phyloP scores from a whole-genome alignment of 306 rosid species.

The Begonia peltatifolia region DNA sequence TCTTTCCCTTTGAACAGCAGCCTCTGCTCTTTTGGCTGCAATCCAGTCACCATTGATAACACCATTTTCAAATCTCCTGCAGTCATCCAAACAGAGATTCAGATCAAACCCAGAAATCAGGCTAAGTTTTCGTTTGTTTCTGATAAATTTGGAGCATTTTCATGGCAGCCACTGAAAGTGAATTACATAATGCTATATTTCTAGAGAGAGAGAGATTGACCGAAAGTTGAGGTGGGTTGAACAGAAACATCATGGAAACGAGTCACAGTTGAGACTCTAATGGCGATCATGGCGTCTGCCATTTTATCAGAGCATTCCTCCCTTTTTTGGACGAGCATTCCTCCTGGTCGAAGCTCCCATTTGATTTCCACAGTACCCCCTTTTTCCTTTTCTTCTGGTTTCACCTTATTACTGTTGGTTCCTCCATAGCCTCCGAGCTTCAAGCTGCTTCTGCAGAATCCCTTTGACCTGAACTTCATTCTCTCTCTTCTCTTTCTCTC shows the following conservation, averaged over 20 bases:
- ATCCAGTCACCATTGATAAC: constrained; percentile 43
- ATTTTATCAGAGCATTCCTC: constrained; percentile 18
- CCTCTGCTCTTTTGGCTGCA: constrained; percentile 84
- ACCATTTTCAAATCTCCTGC: constrained; percentile 75
- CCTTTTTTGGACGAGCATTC: constrained; percentile 93
- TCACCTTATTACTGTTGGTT: constrained; percentile 6
- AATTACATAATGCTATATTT: neutral
- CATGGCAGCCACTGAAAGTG: no score
- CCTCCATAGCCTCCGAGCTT: constrained; percentile 27
- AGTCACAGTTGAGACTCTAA: constrained; percentile 70
- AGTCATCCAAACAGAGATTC: neutral
- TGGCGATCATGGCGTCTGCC: constrained; percentile 40
- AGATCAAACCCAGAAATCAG: neutral
- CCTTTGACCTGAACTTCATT: constrained; percentile 78
- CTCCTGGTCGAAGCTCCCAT: constrained; percentile 96
- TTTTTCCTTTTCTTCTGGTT: constrained; percentile 7
- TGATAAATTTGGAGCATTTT: neutral
- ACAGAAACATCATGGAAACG: constrained; percentile 65
- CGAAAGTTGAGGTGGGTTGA: constrained; percentile 73
- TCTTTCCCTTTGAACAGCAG: constrained; percentile 79
- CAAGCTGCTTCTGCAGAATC: constrained; percentile 51
- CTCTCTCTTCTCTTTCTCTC: constrained; percentile 21
- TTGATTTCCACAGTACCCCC: constrained; percentile 39
- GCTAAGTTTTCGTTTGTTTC: neutral
- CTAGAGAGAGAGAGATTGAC: constrained; percentile 14